A percentile compares a stretch with the other conserved stretches of the same genome.
Evolutionary conservation across 495 filamentous ascomycete genomes (phyloP).

Genomic region (Thermothielavioides terrestris): DNA sequence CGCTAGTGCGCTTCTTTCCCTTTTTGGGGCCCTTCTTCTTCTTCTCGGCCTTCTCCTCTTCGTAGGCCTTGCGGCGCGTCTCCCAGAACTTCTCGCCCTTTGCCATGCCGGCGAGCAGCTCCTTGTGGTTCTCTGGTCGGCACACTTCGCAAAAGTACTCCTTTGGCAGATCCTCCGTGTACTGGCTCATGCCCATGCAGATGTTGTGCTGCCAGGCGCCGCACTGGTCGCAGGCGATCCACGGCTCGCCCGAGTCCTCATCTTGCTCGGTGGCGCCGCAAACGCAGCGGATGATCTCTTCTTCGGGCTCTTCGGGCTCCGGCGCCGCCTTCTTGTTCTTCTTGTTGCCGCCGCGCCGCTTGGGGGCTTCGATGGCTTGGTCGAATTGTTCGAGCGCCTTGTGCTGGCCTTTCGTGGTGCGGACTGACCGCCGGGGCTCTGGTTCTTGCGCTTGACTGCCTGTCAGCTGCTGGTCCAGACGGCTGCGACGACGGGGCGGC

Average conservation of each 20-base stretch:
- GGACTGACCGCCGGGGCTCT: constrained; percentile 86
- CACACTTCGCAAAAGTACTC: constrained; percentile 90
- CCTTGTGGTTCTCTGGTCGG: constrained; percentile 69
- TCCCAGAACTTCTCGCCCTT: constrained; percentile 85
- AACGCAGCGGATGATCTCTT: constrained; percentile 76
- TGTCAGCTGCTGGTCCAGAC: constrained; percentile 17
- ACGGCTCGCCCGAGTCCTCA: constrained; percentile 70
- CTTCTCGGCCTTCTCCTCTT: constrained; percentile 37
- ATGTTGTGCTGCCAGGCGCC: constrained; percentile 93
- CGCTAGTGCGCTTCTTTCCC: constrained; percentile 40
- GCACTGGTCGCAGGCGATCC: constrained; percentile 87
- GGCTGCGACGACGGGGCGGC: constrained; percentile 3
- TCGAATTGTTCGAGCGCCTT: constrained; percentile 72
- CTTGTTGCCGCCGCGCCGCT: constrained; percentile 49
- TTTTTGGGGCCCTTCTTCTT: constrained; percentile 42
- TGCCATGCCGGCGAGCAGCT: constrained; percentile 61
- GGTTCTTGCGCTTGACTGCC: constrained; percentile 35
- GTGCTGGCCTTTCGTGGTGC: constrained; percentile 93
- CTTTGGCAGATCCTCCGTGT: constrained; percentile 61
- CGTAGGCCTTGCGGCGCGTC: constrained; percentile 48
- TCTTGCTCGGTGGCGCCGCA: constrained; percentile 84
- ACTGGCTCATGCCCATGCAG: constrained; percentile 80
- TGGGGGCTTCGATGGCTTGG: constrained; percentile 48
- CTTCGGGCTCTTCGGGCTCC: constrained; percentile 54
- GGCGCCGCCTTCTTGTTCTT: constrained; percentile 45